Conservation (phyloP, 2,329 filamentous ascomycete genomes). For the Sarocladium brachiariae region DNA sequence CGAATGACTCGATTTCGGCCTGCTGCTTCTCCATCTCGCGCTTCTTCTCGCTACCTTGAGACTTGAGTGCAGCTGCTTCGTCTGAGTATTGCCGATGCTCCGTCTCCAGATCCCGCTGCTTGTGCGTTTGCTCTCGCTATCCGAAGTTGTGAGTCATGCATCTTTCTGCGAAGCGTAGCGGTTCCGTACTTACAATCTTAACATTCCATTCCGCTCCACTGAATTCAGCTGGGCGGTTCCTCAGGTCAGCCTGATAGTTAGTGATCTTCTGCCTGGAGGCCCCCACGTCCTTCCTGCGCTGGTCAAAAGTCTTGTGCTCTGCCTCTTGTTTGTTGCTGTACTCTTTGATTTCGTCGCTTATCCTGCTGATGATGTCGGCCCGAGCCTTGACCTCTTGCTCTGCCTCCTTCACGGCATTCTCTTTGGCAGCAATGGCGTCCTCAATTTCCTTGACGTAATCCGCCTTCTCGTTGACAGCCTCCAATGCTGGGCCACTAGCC, state of each 20-base stretch:
- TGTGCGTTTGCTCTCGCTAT: constrained; percentile 56
- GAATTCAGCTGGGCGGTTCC: constrained; percentile 59
- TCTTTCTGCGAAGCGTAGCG: background rate
- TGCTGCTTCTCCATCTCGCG: constrained; percentile 25
- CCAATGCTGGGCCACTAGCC: constrained; percentile 57
- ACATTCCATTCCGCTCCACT: constrained; percentile 65
- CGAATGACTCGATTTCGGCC: constrained; percentile 49
- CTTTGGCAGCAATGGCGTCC: constrained; percentile 47
- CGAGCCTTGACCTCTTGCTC: constrained; percentile 45
- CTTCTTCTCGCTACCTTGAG: constrained; percentile 28
- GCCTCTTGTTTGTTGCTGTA: constrained; percentile 39
- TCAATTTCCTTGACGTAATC: constrained; percentile 55
- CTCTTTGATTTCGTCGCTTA: constrained; percentile 34
- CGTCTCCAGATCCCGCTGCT: constrained; percentile 41
- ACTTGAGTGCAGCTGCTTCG: constrained; percentile 28
- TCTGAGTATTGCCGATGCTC: constrained; percentile 36
- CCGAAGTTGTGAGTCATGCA: background rate
- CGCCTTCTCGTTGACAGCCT: constrained; percentile 63
- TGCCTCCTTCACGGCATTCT: constrained; percentile 43
- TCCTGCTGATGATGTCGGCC: constrained; percentile 28
- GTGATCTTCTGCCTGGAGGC: constrained; percentile 51
- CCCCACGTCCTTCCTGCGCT: constrained; percentile 44
- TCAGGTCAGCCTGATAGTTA: constrained; percentile 54
- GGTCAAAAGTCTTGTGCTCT: constrained; percentile 41
- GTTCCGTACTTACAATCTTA: constrained; percentile 52